Conservation (phyloP, 768 basidiomycete genomes). For the Naganishia onofrii region DNA sequence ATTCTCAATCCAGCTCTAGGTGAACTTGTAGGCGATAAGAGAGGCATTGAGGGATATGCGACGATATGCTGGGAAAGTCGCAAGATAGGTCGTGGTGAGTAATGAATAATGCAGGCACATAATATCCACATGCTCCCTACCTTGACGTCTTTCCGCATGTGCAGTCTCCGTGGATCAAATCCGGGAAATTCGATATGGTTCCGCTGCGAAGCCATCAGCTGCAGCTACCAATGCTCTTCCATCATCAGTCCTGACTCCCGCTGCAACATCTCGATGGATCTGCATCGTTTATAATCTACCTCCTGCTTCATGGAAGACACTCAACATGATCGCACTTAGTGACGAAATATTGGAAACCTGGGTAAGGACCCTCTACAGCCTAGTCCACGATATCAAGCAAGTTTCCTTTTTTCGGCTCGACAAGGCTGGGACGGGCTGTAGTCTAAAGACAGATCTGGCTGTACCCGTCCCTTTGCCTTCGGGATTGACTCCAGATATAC, state of each 20-base stretch:
- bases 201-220: constrained; percentile 58
- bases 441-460: not conserved
- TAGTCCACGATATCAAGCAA: constrained; percentile 48
- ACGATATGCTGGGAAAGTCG: constrained; percentile 41
- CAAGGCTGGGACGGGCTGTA: not conserved
- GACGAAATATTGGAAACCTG: constrained; percentile 64
- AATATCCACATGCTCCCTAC: not conserved
- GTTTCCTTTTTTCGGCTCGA: constrained; percentile 28
- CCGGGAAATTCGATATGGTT: constrained; percentile 75
- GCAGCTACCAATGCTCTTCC: constrained; percentile 62
- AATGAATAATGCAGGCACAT: constrained; percentile 15
- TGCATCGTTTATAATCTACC: constrained; percentile 71
- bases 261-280: constrained; percentile 72
- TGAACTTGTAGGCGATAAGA: constrained; percentile 67
- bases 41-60: constrained; percentile 55
- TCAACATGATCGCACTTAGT: constrained; percentile 76
- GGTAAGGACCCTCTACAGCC: constrained; percentile 64
- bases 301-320: constrained; percentile 67
- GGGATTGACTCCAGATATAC: not conserved
- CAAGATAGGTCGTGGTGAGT: constrained; percentile 38
- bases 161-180: constrained; percentile 81
- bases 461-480: not conserved
- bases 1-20: constrained; percentile 64
- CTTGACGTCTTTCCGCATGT: not conserved
- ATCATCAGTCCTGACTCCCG: constrained; percentile 63